A percentile compares a stretch with the other conserved stretches of the same genome.
Evolutionary conservation across 768 basidiomycete species (phyloP).

Genomic region (Suillus ampliporus): DNA sequence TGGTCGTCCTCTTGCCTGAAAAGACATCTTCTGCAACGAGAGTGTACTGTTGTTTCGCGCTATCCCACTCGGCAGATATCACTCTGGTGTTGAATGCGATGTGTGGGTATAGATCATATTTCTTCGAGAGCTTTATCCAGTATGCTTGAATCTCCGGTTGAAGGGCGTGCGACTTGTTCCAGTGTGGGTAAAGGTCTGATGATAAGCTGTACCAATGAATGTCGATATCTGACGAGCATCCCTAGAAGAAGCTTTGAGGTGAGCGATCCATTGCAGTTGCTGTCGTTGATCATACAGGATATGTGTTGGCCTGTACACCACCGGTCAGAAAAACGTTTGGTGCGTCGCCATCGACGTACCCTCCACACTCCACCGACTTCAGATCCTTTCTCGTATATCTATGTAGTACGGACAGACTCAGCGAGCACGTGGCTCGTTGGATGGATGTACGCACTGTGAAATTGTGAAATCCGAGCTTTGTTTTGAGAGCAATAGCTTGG

Average conservation of each 20-base stretch:
- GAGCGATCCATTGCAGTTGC: background rate
- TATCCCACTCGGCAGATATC: constrained; percentile 51
- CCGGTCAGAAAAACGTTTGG: background rate
- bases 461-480: constrained; percentile 41
- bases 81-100: constrained; percentile 52
- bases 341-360: constrained; percentile 36
- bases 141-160: constrained; percentile 50
- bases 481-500: constrained; percentile 48
- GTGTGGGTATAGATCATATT: constrained; percentile 46
- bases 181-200: constrained; percentile 50
- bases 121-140: constrained; percentile 46
- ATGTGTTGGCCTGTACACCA: constrained; percentile 31
- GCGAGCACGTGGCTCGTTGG: background rate
- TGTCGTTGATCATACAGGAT: constrained; percentile 19
- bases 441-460: constrained; percentile 41
- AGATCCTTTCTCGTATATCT: constrained; percentile 54
- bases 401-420: background rate
- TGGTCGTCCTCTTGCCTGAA: constrained; percentile 35
- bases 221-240: constrained; percentile 49
- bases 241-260: constrained; percentile 32
- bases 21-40: constrained; percentile 38
- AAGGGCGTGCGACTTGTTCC: constrained; percentile 46
- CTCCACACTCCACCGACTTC: constrained; percentile 59
- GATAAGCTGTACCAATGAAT: constrained; percentile 53
- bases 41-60: constrained; percentile 39